Evolutionary conservation across 148 eudicot genomes (phyloP).

Genomic region (Persicaria maculosa): DNA sequence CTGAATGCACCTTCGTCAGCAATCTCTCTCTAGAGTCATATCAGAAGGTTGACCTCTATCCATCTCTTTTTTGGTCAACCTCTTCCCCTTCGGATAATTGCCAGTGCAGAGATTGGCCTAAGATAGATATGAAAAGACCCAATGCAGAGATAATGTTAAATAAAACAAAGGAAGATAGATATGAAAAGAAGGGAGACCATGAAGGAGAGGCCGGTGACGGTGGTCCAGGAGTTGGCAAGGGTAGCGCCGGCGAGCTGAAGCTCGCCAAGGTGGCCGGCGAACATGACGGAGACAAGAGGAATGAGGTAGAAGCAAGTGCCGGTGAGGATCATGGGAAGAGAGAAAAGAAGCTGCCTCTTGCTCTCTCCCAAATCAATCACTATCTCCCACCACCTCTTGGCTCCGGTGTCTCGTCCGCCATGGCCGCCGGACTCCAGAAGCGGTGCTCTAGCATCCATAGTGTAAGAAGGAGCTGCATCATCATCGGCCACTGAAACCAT

Average conservation of each 20-base stretch:
- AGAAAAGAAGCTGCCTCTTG: slow-evolving; percentile 40
- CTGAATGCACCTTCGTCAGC: too few relatives aligned
- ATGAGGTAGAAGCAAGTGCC: slow-evolving; percentile 53
- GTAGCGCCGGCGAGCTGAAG: slow-evolving; percentile 64
- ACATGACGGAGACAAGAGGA: slow-evolving; percentile 72
- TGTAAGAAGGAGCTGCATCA: background rate
- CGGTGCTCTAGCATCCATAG: background rate
- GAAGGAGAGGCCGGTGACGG: slow-evolving; percentile 64
- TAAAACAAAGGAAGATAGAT: background rate
- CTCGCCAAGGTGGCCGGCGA: slow-evolving; percentile 89
- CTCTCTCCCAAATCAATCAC: slow-evolving; percentile 51
- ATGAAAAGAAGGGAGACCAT: slow-evolving; percentile 36
- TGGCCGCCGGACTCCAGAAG: background rate
- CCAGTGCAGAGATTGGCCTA: too few relatives aligned
- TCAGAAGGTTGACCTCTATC: too few relatives aligned
- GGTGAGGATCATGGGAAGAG: slow-evolving; percentile 71
- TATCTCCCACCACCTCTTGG: slow-evolving; percentile 24
- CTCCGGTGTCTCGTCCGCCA: background rate
- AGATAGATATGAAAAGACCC: too few relatives aligned
- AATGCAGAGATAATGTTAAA: background rate
- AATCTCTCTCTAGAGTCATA: too few relatives aligned
- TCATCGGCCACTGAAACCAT: background rate
- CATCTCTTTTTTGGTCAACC: too few relatives aligned
- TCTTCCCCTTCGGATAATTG: too few relatives aligned
- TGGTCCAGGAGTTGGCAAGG: slow-evolving; percentile 87